Conservation (phyloP, 768 basidiomycete genomes). For the Tremella mesenterica region DNA sequence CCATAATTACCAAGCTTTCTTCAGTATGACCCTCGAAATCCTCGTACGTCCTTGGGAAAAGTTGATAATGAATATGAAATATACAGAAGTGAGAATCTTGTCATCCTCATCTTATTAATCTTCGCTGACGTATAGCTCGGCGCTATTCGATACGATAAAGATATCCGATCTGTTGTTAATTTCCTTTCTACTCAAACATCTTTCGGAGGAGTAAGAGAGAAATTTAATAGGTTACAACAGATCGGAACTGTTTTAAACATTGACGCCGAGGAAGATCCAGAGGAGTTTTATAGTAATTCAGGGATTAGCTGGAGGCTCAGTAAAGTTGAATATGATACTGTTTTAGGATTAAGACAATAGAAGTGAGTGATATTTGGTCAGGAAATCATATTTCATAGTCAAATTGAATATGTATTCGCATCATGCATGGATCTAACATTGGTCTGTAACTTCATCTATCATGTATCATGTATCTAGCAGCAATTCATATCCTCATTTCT, state of each 20-base stretch:
- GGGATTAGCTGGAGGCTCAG: conserved; percentile 53
- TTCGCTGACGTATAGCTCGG: conserved; percentile 58
- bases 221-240: conserved; percentile 84
- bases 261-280: conserved; percentile 75
- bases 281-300: conserved; percentile 87
- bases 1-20: conserved; percentile 75
- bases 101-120: neutral
- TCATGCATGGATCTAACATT: neutral
- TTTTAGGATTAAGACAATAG: conserved; percentile 28
- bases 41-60: conserved; percentile 96
- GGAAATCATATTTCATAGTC: neutral
- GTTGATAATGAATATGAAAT: conserved; percentile 65
- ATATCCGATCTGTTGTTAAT: conserved; percentile 70
- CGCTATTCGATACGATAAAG: conserved; percentile 88
- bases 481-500: neutral
- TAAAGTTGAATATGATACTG: conserved; percentile 29
- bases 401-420: no score
- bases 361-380: no score
- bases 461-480: neutral
- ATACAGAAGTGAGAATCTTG: conserved; percentile 62
- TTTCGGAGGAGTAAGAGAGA: conserved; percentile 84
- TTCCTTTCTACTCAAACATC: conserved; percentile 80
- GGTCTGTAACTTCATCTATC: neutral
- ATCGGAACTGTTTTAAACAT: conserved; percentile 85
- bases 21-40: conserved; percentile 73